phyloP scores from a whole-genome alignment of 108 stramenopile genomes.

The Skeletonema marinoi region DNA sequence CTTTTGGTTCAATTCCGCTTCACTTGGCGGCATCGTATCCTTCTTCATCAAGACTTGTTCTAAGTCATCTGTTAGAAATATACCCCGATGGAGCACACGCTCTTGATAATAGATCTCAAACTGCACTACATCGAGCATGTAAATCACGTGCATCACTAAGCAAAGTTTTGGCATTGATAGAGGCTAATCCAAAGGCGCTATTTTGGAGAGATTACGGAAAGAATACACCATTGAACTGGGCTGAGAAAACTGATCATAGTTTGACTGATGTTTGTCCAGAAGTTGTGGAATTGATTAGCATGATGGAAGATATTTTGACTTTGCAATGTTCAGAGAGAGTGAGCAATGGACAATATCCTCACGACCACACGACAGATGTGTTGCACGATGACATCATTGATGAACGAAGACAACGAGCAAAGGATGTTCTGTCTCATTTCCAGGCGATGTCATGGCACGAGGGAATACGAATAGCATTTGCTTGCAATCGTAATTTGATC shows the following conservation, averaged over 20 bases:
- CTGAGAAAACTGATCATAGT: constrained; percentile 33
- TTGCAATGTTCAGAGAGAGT: background rate
- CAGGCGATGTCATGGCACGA: constrained; percentile 16
- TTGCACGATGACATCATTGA: background rate
- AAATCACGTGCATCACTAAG: constrained; percentile 26
- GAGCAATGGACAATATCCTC: background rate
- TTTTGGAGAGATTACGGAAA: constrained; percentile 21
- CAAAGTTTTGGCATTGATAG: constrained; percentile 21
- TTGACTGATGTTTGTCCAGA: constrained; percentile 30
- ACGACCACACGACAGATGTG: background rate
- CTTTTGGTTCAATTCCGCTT: constrained; percentile 29
- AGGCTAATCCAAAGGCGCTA: constrained; percentile 25
- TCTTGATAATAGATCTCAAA: constrained; percentile 31
- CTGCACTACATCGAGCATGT: constrained; percentile 37
- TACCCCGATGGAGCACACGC: constrained; percentile 25
- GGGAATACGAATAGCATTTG: constrained; percentile 25
- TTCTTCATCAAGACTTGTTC: constrained; percentile 9
- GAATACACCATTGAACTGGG: constrained; percentile 21
- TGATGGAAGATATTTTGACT: constrained; percentile 24
- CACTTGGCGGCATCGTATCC: constrained; percentile 35
- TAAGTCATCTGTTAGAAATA: constrained; percentile 15
- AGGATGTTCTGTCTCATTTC: constrained; percentile 18
- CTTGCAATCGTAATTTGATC: constrained; percentile 17
- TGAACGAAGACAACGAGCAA: constrained; percentile 10
- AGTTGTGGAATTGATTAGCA: constrained; percentile 21